These are phyloP conservation scores for Diaporthe batatas DNA, from an alignment of 2,329 filamentous ascomycete species.

Conservation along the genomic window DNA sequence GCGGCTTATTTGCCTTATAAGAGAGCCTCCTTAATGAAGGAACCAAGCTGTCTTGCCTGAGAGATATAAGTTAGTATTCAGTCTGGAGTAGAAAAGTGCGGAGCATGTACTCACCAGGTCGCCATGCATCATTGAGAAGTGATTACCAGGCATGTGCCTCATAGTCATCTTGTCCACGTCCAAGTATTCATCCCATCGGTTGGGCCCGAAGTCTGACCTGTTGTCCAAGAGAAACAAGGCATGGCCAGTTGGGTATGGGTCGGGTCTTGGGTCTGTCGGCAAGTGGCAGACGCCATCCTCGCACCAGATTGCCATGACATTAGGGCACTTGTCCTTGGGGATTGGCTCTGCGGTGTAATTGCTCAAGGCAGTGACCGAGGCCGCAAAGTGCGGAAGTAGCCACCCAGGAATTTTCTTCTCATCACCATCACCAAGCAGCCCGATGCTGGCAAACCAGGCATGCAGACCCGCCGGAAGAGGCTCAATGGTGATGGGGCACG, in stretches of 20 bases:
- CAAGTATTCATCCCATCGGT: conserved; percentile 77
- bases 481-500: conserved; percentile 76
- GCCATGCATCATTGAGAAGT: conserved; percentile 83
- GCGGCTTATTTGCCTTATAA: conserved; percentile 31
- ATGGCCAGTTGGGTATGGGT: conserved; percentile 70
- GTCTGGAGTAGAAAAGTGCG: neutral
- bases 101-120: conserved; percentile 52
- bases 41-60: conserved; percentile 54
- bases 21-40: conserved; percentile 54
- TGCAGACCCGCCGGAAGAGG: conserved; percentile 74
- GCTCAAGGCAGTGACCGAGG: conserved; percentile 76
- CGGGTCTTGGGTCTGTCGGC: conserved; percentile 74
- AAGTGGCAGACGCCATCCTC: conserved; percentile 79
- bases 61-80: conserved; percentile 13
- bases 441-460: conserved; percentile 79
- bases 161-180: conserved; percentile 72
- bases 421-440: conserved; percentile 75
- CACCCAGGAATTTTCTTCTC: conserved; percentile 75
- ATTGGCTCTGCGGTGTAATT: conserved; percentile 77
- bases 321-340: conserved; percentile 69
- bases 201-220: conserved; percentile 77
- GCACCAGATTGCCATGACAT: conserved; percentile 77
- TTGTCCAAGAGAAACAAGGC: conserved; percentile 81
- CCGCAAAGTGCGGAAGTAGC: conserved; percentile 80
- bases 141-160: conserved; percentile 78